Evolutionary conservation across 2,329 filamentous ascomycete species (phyloP).

Genomic region (Claviceps pazoutovae): DNA sequence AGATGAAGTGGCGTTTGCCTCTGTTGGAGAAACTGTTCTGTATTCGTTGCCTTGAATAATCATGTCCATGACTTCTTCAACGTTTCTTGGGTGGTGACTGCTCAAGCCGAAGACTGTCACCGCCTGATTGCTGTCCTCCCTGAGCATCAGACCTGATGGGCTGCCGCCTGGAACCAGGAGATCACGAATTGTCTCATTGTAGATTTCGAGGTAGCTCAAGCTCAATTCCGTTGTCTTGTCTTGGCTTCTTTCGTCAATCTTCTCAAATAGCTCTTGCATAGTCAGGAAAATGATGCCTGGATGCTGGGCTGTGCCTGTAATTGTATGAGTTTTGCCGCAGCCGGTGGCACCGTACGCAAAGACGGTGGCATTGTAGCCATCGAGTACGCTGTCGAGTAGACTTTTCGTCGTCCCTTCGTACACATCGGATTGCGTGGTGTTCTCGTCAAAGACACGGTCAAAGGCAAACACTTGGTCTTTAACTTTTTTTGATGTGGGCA

Average conservation of each 20-base stretch:
- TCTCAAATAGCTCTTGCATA: slow-evolving; percentile 97
- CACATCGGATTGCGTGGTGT: slow-evolving; percentile 78
- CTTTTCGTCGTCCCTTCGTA: slow-evolving; percentile 85
- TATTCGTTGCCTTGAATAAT: slow-evolving; percentile 90
- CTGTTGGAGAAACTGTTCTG: slow-evolving; percentile 90
- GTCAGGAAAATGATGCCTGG: slow-evolving; percentile 97
- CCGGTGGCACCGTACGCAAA: slow-evolving; percentile 97
- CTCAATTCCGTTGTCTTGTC: slow-evolving; percentile 86
- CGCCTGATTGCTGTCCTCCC: slow-evolving; percentile 85
- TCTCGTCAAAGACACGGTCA: slow-evolving; percentile 93
- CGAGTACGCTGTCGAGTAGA: slow-evolving; percentile 86
- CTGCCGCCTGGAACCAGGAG: slow-evolving; percentile 73
- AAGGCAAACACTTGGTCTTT: slow-evolving; percentile 98
- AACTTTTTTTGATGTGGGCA: slow-evolving; percentile 75
- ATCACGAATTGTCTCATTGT: slow-evolving; percentile 97
- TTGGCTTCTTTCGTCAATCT: slow-evolving; percentile 71
- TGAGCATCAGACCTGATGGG: slow-evolving; percentile 76
- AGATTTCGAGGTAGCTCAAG: slow-evolving; percentile 93
- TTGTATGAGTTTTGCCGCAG: slow-evolving; percentile 97
- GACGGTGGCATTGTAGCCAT: slow-evolving; percentile 97
- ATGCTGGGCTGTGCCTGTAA: slow-evolving; percentile 79
- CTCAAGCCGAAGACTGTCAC: slow-evolving; percentile 85
- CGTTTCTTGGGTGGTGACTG: slow-evolving; percentile 79
- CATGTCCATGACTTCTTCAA: slow-evolving; percentile 98
- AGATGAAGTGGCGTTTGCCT: slow-evolving; percentile 93